phyloP scores from a whole-genome alignment of 179 eudicot genomes.

The Actinidia chinensis region DNA sequence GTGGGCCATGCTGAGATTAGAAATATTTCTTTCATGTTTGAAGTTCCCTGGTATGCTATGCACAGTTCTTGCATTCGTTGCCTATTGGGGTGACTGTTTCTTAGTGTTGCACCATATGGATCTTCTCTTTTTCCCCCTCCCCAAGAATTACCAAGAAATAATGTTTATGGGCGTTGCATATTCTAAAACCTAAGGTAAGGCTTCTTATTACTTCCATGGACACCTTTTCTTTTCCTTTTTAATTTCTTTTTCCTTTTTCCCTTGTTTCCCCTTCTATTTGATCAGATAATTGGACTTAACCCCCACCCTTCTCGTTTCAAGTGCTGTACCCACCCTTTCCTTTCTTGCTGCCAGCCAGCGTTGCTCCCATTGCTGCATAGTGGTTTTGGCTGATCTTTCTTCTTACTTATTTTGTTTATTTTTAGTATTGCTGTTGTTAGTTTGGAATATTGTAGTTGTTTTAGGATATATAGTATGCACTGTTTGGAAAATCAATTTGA shows the following conservation, averaged over 20 bases:
- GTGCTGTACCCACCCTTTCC: too few relatives aligned
- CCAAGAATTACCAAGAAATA: not conserved
- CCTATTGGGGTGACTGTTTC: not conserved
- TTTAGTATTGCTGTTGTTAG: too few relatives aligned
- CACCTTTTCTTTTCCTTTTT: not conserved
- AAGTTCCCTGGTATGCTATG: constrained; percentile 1
- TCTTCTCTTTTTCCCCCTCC: not conserved
- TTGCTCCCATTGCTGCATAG: too few relatives aligned
- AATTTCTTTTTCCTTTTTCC: not conserved
- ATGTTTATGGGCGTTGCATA: not conserved
- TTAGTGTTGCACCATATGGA: not conserved
- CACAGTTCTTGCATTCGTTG: not conserved
- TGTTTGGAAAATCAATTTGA: too few relatives aligned
- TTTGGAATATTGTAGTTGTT: too few relatives aligned
- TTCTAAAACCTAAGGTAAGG: not conserved
- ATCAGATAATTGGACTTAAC: not conserved
- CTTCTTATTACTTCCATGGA: not conserved
- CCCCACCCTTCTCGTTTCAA: not conserved
- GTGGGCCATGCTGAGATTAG: not conserved
- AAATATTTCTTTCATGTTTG: not conserved
- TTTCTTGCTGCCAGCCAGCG: too few relatives aligned
- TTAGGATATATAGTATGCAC: too few relatives aligned
- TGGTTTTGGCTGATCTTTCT: too few relatives aligned
- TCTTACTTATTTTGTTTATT: too few relatives aligned
- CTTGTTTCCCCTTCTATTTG: not conserved